Evolutionary conservation across 305 asterid genomes (phyloP).

Genomic region (Salvia sclarea): DNA sequence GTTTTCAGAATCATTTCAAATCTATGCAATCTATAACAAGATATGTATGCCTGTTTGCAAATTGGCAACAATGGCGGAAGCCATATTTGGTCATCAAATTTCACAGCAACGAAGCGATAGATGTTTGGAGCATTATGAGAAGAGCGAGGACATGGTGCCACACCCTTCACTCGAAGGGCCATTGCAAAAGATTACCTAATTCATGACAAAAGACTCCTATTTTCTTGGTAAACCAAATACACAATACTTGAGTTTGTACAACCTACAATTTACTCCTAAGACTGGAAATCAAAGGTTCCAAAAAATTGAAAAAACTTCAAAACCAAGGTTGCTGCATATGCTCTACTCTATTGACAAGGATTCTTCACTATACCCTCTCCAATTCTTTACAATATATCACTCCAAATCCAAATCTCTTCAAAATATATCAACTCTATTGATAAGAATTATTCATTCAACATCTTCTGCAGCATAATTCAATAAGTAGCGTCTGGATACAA

Average conservation of each 20-base stretch:
- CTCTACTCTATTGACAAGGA: background rate
- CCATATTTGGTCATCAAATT: constrained; percentile 21
- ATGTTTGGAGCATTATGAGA: constrained; percentile 43
- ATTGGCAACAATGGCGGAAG: constrained; percentile 15
- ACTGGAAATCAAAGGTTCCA: background rate
- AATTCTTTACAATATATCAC: background rate
- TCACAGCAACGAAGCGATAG: constrained; percentile 23
- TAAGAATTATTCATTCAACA: no score
- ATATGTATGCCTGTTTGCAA: constrained; percentile 17
- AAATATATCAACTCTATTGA: no score
- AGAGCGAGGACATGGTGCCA: constrained; percentile 25
- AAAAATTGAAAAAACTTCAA: background rate
- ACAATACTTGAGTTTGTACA: background rate
- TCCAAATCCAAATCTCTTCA: no score
- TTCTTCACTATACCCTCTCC: background rate
- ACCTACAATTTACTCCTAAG: background rate
- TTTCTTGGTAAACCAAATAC: background rate
- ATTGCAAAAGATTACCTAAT: background rate
- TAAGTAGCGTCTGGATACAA: no score
- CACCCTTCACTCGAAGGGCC: constrained; percentile 46
- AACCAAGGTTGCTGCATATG: background rate
- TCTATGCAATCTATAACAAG: background rate
- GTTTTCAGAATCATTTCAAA: background rate
- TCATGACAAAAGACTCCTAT: background rate
- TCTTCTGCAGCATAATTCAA: background rate